These are phyloP conservation scores for Biancaea sappan DNA, from an alignment of 306 rosid genomes.

Conservation along the genomic window DNA sequence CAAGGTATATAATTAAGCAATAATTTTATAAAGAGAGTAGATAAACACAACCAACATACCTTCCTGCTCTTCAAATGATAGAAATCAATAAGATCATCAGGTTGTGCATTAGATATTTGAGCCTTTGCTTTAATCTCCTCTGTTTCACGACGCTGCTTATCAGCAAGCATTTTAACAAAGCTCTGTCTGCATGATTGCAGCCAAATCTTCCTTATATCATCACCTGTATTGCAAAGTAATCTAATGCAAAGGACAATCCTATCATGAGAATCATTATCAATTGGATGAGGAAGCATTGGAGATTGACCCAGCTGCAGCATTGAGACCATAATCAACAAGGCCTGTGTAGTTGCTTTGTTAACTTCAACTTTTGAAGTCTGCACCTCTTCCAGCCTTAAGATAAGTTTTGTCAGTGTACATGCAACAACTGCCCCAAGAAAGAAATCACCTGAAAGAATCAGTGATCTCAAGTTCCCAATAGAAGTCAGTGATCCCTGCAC, in stretches of 20 bases:
- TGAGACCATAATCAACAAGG: conserved; percentile 80
- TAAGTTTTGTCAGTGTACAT: conserved; percentile 85
- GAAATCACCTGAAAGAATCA: conserved; percentile 93
- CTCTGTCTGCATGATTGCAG: conserved; percentile 86
- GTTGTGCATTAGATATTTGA: conserved; percentile 87
- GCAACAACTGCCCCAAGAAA: conserved; percentile 90
- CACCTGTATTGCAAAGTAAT: conserved; percentile 75
- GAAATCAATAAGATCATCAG: conserved; percentile 97
- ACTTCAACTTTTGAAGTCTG: conserved; percentile 88
- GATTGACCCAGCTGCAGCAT: conserved; percentile 95
- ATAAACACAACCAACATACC: conserved; percentile 51
- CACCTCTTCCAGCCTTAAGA: conserved; percentile 90
- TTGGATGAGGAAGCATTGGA: conserved; percentile 82
- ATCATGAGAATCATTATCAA: conserved; percentile 85
- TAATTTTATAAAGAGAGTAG: conserved; percentile 12
- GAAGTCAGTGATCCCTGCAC: conserved; percentile 82
- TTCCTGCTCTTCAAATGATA: conserved; percentile 98
- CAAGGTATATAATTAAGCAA: conserved; percentile 9
- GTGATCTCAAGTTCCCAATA: conserved; percentile 82
- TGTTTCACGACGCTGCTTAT: conserved; percentile 82
- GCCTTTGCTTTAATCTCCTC: conserved; percentile 90
- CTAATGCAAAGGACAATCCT: conserved; percentile 85
- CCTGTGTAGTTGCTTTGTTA: conserved; percentile 64
- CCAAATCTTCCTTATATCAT: conserved; percentile 83
- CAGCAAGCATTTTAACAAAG: conserved; percentile 95